Conservation (phyloP, 2,329 filamentous ascomycete species). For the Aspergillus sp. region DNA sequence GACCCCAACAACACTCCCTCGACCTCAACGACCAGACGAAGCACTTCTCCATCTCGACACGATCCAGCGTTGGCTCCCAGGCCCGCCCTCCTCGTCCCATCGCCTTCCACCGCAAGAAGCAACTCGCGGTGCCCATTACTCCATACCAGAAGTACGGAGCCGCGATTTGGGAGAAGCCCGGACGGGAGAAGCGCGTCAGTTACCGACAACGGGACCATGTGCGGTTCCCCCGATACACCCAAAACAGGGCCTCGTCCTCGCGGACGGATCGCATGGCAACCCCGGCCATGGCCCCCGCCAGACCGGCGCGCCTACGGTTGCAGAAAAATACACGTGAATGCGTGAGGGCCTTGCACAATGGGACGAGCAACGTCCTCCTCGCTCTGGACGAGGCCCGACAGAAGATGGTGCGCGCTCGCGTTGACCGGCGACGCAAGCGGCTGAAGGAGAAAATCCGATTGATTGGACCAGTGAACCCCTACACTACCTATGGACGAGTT, state of each 20-base stretch:
- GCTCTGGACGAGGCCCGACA: slow-evolving; percentile 33
- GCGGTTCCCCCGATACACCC: slow-evolving; percentile 17
- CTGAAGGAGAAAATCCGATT: slow-evolving; percentile 42
- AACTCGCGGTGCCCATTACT: slow-evolving; percentile 32
- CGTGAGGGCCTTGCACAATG: slow-evolving; percentile 22
- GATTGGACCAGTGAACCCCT: slow-evolving; percentile 36
- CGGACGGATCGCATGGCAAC: slow-evolving; percentile 9
- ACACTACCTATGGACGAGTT: slow-evolving; percentile 18
- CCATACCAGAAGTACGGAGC: slow-evolving; percentile 38
- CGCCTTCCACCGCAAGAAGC: slow-evolving; percentile 14
- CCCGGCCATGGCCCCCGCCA: slow-evolving; percentile 12
- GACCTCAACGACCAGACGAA: slow-evolving; percentile 6
- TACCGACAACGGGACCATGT: slow-evolving; percentile 18
- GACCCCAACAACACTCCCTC: slow-evolving; percentile 5
- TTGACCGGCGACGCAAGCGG: slow-evolving; percentile 34
- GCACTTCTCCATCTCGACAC: slow-evolving; percentile 13
- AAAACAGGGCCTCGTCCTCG: slow-evolving; percentile 3
- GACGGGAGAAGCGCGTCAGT: slow-evolving; percentile 22
- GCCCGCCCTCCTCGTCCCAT: slow-evolving; percentile 4
- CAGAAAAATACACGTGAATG: slow-evolving; percentile 26
- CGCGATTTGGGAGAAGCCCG: slow-evolving; percentile 31
- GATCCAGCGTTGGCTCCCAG: slow-evolving; percentile 12
- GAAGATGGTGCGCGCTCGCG: slow-evolving; percentile 31
- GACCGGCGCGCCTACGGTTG: slow-evolving; percentile 18
- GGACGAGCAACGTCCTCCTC: slow-evolving; percentile 24